Evolutionary conservation across 78 protist species (phyloP), one percentile per base, ranked within the genome.

Genomic region (Parvularia atlantis): DNA sequence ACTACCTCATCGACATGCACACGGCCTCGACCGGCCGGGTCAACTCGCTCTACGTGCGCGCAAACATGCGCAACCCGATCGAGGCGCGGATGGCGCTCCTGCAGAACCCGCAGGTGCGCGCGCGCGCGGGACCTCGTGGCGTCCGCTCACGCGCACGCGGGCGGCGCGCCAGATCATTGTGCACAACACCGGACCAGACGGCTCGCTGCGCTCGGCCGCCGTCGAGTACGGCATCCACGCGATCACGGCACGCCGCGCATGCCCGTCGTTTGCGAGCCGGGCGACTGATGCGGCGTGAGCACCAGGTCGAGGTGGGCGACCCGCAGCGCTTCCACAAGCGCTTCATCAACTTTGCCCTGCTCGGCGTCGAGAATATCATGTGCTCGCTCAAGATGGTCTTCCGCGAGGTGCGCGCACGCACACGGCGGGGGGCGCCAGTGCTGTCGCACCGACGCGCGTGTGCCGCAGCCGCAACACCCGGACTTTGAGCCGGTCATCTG

Each of bases 291-390:
- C n/a, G n/a, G n/a, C n/a, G n/a, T n/a, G n/a, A n/a, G n/a, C n/a
- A n/a, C n/a, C n/a, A n/a, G n/a, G 46, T 77, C 41, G 82, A 77
- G 50, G 73, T 77, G 11, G 82, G 82, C 33, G 59, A 77, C 50
- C 79, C 80, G 17, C 22, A 6, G 20, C 30, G 4, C 24, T 62
- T 77, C 77, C 41, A 77, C 20, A 33, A 13, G 43, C 36, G 37
- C 26, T 72, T 73, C 37, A 72, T 77, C 41, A 3, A 30, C 22
- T 16, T 26, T 16, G 69, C 82, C 37, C 41, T 1, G 28, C 39
- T 11, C 26, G 82, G 82, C 22, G 26, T 77, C 26, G n/a, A 20
- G 24, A 59, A 73, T n/a, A 50, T 71, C 40, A n/a, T 77, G 43
- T 28, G 26, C 24, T 6, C 2, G 40, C 10, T 56, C 28, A 56